phyloP scores from a whole-genome alignment of 1,139 yeast species.

The Kodamaea arcana region DNA sequence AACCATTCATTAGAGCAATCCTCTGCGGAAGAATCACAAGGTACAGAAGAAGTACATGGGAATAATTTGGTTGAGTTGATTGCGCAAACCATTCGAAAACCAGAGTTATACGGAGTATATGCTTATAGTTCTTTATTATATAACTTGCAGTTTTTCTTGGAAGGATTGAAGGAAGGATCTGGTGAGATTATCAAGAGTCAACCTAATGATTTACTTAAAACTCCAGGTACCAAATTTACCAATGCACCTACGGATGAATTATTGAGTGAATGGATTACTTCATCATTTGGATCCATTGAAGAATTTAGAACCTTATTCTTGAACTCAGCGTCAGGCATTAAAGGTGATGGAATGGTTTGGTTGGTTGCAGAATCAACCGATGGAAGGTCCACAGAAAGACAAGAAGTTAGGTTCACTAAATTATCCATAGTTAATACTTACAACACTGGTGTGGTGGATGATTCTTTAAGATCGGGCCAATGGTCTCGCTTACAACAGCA shows the following conservation, averaged over 20 bases:
- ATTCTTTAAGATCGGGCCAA: conserved; percentile 50
- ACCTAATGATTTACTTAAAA: conserved; percentile 34
- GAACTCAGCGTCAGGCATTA: conserved; percentile 58
- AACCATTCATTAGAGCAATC: conserved; percentile 35
- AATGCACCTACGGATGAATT: conserved; percentile 39
- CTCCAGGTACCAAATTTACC: conserved; percentile 33
- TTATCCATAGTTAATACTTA: conserved; percentile 72
- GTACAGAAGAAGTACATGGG: conserved; percentile 5
- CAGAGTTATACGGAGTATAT: conserved; percentile 46
- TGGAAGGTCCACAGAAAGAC: conserved; percentile 26
- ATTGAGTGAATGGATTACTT: conserved; percentile 42
- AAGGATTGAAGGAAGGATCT: conserved; percentile 39
- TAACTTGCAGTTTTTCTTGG: conserved; percentile 58
- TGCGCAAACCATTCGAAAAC: conserved; percentile 41
- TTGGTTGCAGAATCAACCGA: conserved; percentile 54
- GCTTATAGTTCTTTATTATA: conserved; percentile 57
- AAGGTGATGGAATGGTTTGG: conserved; percentile 79
- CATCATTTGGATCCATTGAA: conserved; percentile 62
- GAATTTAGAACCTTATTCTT: conserved; percentile 64
- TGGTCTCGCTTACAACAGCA: conserved; percentile 34
- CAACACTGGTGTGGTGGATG: conserved; percentile 66
- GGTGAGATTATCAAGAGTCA: conserved; percentile 17
- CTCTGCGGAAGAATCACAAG: conserved; percentile 5
- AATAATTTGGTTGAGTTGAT: conserved; percentile 32
- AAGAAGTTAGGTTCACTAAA: conserved; percentile 31